phyloP scores from a whole-genome alignment of 2,329 filamentous ascomycete species.

The Atkinsonella texensis region DNA sequence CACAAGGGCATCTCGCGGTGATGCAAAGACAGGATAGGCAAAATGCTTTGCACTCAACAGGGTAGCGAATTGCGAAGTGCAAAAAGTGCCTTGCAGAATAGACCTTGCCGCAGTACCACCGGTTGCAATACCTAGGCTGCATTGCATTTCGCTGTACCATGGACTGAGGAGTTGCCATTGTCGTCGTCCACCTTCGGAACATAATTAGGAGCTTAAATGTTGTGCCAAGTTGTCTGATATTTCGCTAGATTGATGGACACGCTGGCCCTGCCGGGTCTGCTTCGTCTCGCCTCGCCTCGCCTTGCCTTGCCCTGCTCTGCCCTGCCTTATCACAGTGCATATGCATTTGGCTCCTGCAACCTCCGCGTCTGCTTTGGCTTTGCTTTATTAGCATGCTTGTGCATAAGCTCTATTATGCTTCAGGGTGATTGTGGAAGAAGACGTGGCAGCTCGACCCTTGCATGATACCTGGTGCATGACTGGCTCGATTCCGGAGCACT shows the following conservation, averaged over 20 bases:
- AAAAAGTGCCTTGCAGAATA: too few relatives aligned
- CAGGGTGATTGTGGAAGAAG: neutral
- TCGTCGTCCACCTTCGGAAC: neutral
- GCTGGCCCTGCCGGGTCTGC: neutral
- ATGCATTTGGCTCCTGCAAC: slow-evolving; percentile 1
- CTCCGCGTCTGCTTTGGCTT: neutral
- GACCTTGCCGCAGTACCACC: too few relatives aligned
- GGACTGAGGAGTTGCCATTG: too few relatives aligned
- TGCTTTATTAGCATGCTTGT: neutral
- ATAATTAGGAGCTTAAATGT: too few relatives aligned
- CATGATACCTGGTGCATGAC: neutral
- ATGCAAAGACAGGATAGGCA: too few relatives aligned
- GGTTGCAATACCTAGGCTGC: too few relatives aligned
- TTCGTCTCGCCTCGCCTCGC: slow-evolving; percentile 7
- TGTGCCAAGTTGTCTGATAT: too few relatives aligned
- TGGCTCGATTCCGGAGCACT: neutral
- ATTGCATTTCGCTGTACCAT: too few relatives aligned
- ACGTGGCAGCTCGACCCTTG: neutral
- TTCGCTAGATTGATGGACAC: neutral
- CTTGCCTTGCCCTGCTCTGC: slow-evolving; percentile 5
- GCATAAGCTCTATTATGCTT: too few relatives aligned
- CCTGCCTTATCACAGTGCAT: slow-evolving; percentile 4
- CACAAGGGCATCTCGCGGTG: too few relatives aligned
- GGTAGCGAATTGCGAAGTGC: too few relatives aligned
- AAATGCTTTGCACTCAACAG: too few relatives aligned